A percentile compares a stretch with the other conserved stretches of the same genome.
Conservation (phyloP, 768 basidiomycete species). For the Bullera alba region DNA sequence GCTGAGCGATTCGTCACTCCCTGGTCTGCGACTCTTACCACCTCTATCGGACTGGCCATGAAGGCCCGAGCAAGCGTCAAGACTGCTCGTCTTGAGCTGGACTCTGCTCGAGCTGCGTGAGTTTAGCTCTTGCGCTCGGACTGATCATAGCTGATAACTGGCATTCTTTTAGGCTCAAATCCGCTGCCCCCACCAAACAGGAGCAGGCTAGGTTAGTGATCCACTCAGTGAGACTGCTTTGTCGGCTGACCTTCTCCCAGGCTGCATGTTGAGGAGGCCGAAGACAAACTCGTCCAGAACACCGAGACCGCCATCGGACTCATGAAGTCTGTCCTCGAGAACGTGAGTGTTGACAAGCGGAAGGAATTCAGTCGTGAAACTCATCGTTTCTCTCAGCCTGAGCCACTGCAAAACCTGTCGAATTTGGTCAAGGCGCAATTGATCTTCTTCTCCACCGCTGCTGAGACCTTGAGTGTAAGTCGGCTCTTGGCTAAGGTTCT, state of each 20-base stretch:
- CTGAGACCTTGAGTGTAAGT: constrained; percentile 50
- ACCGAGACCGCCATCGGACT: constrained; percentile 94
- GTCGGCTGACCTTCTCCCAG: constrained; percentile 17
- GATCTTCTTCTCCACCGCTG: constrained; percentile 46
- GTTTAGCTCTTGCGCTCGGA: constrained; percentile 4
- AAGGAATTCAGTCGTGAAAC: background rate
- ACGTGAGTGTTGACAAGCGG: constrained; percentile 54
- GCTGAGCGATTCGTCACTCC: constrained; percentile 46
- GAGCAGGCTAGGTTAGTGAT: constrained; percentile 65
- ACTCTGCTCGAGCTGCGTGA: constrained; percentile 56
- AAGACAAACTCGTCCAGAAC: constrained; percentile 91
- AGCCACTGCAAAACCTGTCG: constrained; percentile 88
- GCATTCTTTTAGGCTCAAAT: constrained; percentile 61
- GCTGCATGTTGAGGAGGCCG: constrained; percentile 58
- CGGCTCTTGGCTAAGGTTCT: background rate
- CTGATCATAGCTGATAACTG: background rate
- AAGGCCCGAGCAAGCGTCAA: constrained; percentile 59
- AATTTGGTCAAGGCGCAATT: constrained; percentile 82
- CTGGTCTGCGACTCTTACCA: constrained; percentile 68
- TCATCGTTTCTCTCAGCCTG: constrained; percentile 57
- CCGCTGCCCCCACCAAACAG: constrained; percentile 63
- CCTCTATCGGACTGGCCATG: constrained; percentile 79
- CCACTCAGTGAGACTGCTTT: background rate
- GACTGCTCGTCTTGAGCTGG: constrained; percentile 67
- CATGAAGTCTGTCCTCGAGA: constrained; percentile 98